Base-by-base conservation (phyloP, 441 rosid species). In the Populus trichocarpa region DNA sequence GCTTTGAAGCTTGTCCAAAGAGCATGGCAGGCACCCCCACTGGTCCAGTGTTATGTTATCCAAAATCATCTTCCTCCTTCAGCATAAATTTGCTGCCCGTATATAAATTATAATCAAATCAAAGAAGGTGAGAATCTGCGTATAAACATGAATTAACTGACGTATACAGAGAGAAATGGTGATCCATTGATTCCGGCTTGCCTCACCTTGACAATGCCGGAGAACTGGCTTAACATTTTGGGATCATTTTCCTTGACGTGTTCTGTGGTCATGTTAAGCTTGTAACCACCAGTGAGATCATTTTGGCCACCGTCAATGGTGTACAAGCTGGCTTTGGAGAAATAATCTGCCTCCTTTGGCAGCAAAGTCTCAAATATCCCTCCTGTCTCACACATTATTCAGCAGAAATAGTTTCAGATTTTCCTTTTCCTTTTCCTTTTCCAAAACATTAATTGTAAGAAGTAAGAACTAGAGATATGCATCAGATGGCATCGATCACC, bases 231-330 rank as follows among this genome's bases (percentile, higher is more conserved):
- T 5, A 89, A 69, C 12, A 92, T 79, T 36, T 91, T 85, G n/a
- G 98, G 97, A 77, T 90, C 82, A 68, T 79, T 83, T 38, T 89
- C 90, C 66, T 87, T 85, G 20, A 91, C 91, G 5, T 30, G 33
- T 30, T 30, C 33, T 0, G 22, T 77, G 5, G 93, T 86, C 88
- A 90, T 75, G 78, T 91, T 90, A 67, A 84, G 13, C 63, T 85
- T 86, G 71, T 87, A 86, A n/a, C 91, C 91, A 70, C 93, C 70
- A 0, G 87, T 83, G 72, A 93, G 94, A 84, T 95, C 97, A 67
- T 91, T 93, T 36, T 93, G 98, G 70, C 95, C 97, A 5, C 89
- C 88, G 79, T 93, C 97, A 59, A 93, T 87, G 8, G 92, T 89
- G 85, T 91, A 95, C 76, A 93, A 79, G 8, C 35, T 5, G 35